Base-by-base conservation (phyloP, 2,329 filamentous ascomycete species). In the Aspergillus terreus region DNA sequence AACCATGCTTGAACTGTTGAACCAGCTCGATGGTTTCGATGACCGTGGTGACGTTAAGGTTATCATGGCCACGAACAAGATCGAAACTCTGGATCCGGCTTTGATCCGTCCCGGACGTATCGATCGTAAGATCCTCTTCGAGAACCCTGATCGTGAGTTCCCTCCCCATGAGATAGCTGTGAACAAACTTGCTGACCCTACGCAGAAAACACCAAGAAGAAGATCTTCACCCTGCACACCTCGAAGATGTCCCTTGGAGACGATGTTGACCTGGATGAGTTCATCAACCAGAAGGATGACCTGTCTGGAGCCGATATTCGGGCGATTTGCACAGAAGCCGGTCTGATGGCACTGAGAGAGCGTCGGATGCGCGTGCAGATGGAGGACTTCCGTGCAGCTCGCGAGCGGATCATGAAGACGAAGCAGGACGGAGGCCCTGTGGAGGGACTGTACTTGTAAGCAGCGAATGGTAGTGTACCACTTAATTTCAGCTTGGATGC, bases 31-130 rank as follows among this genome's bases (percentile, higher is more conserved):
- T 70, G 94, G 94, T 65, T 99, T 99, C 76, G 94, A 99, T 69
- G 95, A 99, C 73, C 89, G 94, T 55, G 95, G 94, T 62, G 94
- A 99, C 69, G 92, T 99, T 74, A 99, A 99, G 80, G 94, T 99
- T 56, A 92, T 99, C 72, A 97, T 99, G 92, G 95, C 94, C 11
- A 99, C 94, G 61, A 99, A 99, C 85, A 99, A 99, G 83, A 99
- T 99, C 62, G 95, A 99, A 62, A 95, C 90, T 4, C 81, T 99
- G 25, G 95, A 99, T 68, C 94, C 94, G 50, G 94, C 94, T 15
- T 80, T 99, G 62, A 99, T 99, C 68, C 87, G 94, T 61, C 94
- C 94, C 42, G 94, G 94, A 58, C 92, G 94, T 81, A 99, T 99
- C 72, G 94, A 99, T 74, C 87, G 94, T 64, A 99, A 99, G 83